Evolutionary conservation across 2,329 filamentous ascomycete genomes (phyloP), one percentile per base, ranked within the genome.

Genomic region (Didymellaceae sp.): DNA sequence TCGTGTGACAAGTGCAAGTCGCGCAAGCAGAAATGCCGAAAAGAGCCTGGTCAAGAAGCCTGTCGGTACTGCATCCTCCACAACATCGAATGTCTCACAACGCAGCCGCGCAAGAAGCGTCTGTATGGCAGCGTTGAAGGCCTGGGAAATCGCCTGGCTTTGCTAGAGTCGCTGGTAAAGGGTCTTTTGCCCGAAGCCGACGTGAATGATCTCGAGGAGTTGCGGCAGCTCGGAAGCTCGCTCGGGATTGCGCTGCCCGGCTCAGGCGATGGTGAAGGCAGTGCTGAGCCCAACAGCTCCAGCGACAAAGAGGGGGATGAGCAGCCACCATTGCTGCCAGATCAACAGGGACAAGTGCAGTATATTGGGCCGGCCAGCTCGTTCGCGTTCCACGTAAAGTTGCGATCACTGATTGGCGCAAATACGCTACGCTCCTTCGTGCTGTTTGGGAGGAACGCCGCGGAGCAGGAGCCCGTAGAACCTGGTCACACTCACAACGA

Each of bases 1-100:
- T 74, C 68, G 44, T 78, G 76, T 63, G 76, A 78, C 63, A 75
- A 76, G 51, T 78, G 76, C 70, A 78, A 78, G 65, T 73, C 71
- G 49, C 66, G 76, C 35, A 78, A 78, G 60, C 76, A 78, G 51
- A 78, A 78, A 60, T 78, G 76, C 63, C 64, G 73, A 47, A 71
- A 72, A 22, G 66, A 71, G 46, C 61, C 70, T 5, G 73, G 70
- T 18, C 67, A 75, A 34, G 66, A 70, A 3, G 57, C 72, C 18
- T 78, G 76, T 53, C 70, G 70, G 30, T 77, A 78, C 65, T 78
- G 76, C 62, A 47, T 71, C 31, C 56, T 69, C 11, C 72, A 75
- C 61, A 65, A 70, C 35, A 74, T 77, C 58, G 66, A 71, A 45
- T 78, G 76, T 60, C 65, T 70, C 33, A 77, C 74, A 14, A 78